A percentile compares a stretch with the other conserved stretches of the same genome.
Evolutionary conservation across 805 yeast genomes (phyloP).

Genomic region (Cyberlindnera bimundalis): DNA sequence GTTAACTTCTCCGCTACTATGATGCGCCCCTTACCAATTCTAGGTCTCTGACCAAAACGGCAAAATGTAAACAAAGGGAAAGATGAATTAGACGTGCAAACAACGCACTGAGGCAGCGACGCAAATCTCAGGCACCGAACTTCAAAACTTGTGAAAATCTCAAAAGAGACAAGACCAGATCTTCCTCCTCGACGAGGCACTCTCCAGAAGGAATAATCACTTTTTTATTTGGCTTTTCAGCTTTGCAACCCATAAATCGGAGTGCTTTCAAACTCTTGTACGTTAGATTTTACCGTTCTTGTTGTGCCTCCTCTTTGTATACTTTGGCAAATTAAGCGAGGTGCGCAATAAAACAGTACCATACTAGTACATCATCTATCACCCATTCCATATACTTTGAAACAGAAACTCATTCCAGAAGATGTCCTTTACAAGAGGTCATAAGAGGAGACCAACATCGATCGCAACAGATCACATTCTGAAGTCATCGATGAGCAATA

Average conservation of each 20-base stretch:
- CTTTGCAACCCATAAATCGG: background rate
- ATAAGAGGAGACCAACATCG: constrained; percentile 29
- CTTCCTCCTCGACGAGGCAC: background rate
- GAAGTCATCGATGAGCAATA: constrained; percentile 15
- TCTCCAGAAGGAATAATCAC: background rate
- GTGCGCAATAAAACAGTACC: background rate
- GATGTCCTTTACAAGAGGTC: constrained; percentile 22
- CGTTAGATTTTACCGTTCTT: background rate
- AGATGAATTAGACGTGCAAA: background rate
- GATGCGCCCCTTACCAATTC: too few species aligned
- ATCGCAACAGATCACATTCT: constrained; percentile 21
- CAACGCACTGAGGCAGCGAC: background rate
- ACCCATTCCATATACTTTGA: background rate
- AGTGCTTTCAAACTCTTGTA: background rate
- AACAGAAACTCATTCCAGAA: background rate
- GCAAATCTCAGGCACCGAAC: background rate
- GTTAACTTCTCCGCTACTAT: too few species aligned
- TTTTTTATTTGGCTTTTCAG: too few species aligned
- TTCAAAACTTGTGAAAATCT: background rate
- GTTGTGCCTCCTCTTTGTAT: background rate
- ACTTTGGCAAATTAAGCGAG: background rate
- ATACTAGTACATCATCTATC: background rate
- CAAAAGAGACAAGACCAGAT: background rate
- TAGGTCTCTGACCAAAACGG: background rate
- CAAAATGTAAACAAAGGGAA: constrained; percentile 7